These are phyloP conservation scores for Phytopythium litorale DNA, from an alignment of 352 stramenopile genomes.

Conservation along the genomic window DNA sequence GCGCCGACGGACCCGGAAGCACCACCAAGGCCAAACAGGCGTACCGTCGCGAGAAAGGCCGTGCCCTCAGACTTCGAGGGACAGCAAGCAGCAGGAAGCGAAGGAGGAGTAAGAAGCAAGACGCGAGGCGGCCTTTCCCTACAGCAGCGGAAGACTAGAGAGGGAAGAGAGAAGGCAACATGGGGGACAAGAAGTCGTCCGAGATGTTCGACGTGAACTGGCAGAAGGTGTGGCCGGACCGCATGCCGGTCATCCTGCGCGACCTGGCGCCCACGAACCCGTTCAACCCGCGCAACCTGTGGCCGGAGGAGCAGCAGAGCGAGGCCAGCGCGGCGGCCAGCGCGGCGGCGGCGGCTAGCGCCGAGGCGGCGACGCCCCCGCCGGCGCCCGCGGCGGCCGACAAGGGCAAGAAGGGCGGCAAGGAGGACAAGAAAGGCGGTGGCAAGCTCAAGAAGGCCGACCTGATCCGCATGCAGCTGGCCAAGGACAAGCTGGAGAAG, in stretches of 20 bases:
- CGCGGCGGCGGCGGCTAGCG: background rate
- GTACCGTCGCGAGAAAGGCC: conserved; percentile 5
- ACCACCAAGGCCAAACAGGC: background rate
- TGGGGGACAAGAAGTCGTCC: conserved; percentile 61
- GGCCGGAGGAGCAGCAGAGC: conserved; percentile 72
- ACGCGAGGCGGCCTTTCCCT: background rate
- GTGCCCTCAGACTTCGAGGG: background rate
- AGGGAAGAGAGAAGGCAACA: conserved; percentile 12
- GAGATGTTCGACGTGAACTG: conserved; percentile 86
- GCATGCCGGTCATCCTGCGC: conserved; percentile 85
- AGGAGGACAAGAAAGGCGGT: conserved; percentile 34
- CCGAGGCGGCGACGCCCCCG: conserved; percentile 6
- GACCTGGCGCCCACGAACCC: conserved; percentile 81
- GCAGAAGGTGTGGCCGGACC: conserved; percentile 87
- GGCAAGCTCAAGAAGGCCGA: conserved; percentile 84
- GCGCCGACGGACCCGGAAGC: background rate
- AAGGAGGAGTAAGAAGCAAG: background rate
- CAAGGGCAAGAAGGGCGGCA: conserved; percentile 20
- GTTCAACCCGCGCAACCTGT: conserved; percentile 85
- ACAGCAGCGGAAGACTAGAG: background rate
- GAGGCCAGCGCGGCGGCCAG: conserved; percentile 10
- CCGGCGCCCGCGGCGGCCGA: background rate
- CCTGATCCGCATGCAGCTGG: conserved; percentile 81
- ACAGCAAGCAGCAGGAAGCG: too few relatives aligned
- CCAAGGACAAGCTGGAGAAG: conserved; percentile 86